Evolutionary conservation across 768 basidiomycete species (phyloP), one percentile per base, ranked within the genome.

Genomic region (Tylopilus rubrobrunneus): DNA sequence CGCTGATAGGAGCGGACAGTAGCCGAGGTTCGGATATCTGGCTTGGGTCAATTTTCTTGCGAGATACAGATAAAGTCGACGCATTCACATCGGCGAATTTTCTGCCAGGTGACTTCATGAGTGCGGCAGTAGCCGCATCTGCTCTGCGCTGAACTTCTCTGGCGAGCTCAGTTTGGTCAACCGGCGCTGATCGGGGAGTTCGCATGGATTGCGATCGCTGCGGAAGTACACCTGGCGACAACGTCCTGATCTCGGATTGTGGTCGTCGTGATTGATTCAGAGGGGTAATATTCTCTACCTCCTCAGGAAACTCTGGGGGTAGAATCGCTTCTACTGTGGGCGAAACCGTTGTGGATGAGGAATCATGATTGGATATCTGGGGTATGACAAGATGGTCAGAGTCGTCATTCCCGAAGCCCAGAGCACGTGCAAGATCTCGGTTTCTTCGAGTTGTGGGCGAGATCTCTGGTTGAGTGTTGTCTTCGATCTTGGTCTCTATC

Each of bases 361-460:
- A n/a, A n/a, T n/a, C n/a, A n/a, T n/a, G n/a, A n/a, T n/a, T n/a
- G n/a, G n/a, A n/a, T n/a, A n/a, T n/a, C n/a, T n/a, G n/a, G n/a
- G n/a, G n/a, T n/a, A n/a, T n/a, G n/a, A n/a, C n/a, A n/a, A n/a
- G n/a, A n/a, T n/a, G n/a, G n/a, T n/a, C n/a, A 19, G 64, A 63
- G 27, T 73, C 75, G 51, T 79, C 76, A 17, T 64, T 68, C 17
- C 86, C 88, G 60, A 92, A 90, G 15, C 68, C 68, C 40, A 92
- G 71, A 17, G 83, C 85, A 52, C 85, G 84, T 2, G 89, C 86
- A n/a, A 92, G 77, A 63, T 87, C 86, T 58, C 86, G 76, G 58
- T 86, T 85, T 49, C 84, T 78, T 52, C 83, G 82, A 41, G 82
- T 78, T 34, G 77, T 80, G 27, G 74, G 82, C 11, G 77, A 82